Evolutionary conservation across 495 filamentous ascomycete species (phyloP).

Genomic region (Penicillium odoratum): DNA sequence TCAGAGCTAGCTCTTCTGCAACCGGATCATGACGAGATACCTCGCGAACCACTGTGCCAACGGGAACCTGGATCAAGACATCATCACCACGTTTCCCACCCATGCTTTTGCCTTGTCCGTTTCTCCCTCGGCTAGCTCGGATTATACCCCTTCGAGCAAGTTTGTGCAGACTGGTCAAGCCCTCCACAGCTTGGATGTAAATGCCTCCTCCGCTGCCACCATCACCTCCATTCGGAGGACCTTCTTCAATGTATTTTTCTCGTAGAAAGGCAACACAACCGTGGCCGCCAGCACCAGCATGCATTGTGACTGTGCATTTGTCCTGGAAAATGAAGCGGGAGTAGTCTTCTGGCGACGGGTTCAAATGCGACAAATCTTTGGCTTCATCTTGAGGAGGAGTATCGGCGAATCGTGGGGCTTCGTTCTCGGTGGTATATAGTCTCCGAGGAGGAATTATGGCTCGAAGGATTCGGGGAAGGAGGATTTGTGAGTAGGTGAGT

Average conservation of each 20-base stretch:
- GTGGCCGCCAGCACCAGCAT: constrained; percentile 79
- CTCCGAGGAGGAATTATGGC: constrained; percentile 30
- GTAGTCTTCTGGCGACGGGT: constrained; percentile 81
- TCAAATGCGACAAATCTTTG: constrained; percentile 59
- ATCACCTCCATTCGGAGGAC: constrained; percentile 96
- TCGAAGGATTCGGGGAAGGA: constrained; percentile 35
- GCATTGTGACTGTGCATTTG: constrained; percentile 71
- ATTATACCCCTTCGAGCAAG: constrained; percentile 74
- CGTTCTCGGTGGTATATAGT: constrained; percentile 36
- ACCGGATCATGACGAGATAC: constrained; percentile 74
- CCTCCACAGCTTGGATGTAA: constrained; percentile 90
- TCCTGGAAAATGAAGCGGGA: constrained; percentile 80
- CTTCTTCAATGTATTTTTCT: constrained; percentile 81
- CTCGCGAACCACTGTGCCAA: constrained; percentile 88
- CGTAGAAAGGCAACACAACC: constrained; percentile 92
- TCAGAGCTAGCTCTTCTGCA: constrained; percentile 56
- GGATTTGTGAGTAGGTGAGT: constrained; percentile 8
- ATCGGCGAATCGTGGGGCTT: constrained; percentile 10
- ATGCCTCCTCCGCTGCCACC: constrained; percentile 88
- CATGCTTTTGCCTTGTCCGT: constrained; percentile 79
- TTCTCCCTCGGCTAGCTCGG: constrained; percentile 76
- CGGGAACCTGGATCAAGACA: constrained; percentile 83
- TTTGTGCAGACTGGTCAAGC: constrained; percentile 91
- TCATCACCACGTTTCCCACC: constrained; percentile 84
- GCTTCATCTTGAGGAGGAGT: constrained; percentile 19